Evolutionary conservation across 257 asterid genomes (phyloP).

Genomic region (Penstemon newberryi): DNA sequence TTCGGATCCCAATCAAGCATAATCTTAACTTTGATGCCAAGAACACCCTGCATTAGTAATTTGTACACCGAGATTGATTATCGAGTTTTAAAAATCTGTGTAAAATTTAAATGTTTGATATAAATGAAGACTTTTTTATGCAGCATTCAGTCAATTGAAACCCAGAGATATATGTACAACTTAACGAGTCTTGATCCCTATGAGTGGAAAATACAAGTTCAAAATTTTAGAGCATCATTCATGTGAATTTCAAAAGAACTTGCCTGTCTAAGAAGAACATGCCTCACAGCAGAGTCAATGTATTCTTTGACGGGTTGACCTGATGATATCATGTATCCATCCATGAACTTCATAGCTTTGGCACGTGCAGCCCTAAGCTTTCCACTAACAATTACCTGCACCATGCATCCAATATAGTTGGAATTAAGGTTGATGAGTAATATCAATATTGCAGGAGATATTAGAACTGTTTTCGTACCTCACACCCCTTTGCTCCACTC

Average conservation of each 20-base stretch:
- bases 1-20: conserved; percentile 70
- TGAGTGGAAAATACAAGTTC: not conserved
- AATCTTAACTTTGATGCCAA: conserved; percentile 59
- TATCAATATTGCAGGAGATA: not conserved
- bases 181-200: too few species aligned
- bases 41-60: conserved; percentile 40
- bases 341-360: conserved; percentile 61
- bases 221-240: not conserved
- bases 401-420: not conserved
- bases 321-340: conserved; percentile 62
- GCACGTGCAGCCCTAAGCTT: conserved; percentile 67
- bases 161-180: too few species aligned
- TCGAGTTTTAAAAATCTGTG: too few species aligned
- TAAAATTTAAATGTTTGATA: too few species aligned
- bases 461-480: conserved; percentile 28
- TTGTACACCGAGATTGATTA: too few species aligned
- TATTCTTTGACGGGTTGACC: conserved; percentile 68
- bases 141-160: too few species aligned
- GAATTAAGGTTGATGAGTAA: not conserved
- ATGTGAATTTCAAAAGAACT: not conserved
- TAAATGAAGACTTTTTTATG: too few species aligned
- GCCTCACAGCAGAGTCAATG: conserved; percentile 61
- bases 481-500: conserved; percentile 49
- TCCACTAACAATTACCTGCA: conserved; percentile 61
- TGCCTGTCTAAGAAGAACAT: conserved; percentile 60